Evolutionary conservation across 768 basidiomycete species (phyloP).

Genomic region (Ramaria rubella): DNA sequence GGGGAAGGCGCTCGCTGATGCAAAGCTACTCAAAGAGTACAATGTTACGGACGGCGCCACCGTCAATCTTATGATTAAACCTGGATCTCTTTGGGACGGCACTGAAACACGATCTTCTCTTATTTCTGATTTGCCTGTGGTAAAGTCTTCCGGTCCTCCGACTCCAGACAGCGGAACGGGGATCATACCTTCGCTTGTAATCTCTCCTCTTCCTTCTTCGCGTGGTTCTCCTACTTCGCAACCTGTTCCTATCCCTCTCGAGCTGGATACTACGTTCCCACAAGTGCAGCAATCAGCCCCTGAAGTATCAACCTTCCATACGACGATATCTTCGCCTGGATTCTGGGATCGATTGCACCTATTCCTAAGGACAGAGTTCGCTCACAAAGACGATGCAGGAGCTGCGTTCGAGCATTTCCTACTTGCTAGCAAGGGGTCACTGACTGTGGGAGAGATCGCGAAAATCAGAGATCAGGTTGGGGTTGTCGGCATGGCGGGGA

Average conservation of each 20-base stretch:
- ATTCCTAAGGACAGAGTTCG: slow-evolving; percentile 65
- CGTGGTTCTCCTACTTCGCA: slow-evolving; percentile 32
- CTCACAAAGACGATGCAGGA: slow-evolving; percentile 54
- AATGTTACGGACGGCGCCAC: slow-evolving; percentile 71
- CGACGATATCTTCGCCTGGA: slow-evolving; percentile 62
- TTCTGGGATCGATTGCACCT: slow-evolving; percentile 71
- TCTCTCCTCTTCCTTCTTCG: slow-evolving; percentile 52
- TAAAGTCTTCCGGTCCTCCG: slow-evolving; percentile 18
- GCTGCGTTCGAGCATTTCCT: slow-evolving; percentile 84
- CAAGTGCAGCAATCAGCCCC: slow-evolving; percentile 22
- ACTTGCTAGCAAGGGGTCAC: slow-evolving; percentile 66
- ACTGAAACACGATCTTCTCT: slow-evolving; percentile 3
- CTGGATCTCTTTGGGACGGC: slow-evolving; percentile 57
- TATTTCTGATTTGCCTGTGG: not conserved
- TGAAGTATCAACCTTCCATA: slow-evolving; percentile 47
- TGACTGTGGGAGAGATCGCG: slow-evolving; percentile 84
- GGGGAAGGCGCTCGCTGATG: slow-evolving; percentile 89
- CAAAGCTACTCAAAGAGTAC: slow-evolving; percentile 88
- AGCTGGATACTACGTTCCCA: slow-evolving; percentile 52
- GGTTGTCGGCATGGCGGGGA: slow-evolving; percentile 83
- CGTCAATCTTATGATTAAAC: slow-evolving; percentile 82
- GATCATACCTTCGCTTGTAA: slow-evolving; percentile 63
- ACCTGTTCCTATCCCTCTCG: slow-evolving; percentile 56
- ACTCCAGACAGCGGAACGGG: slow-evolving; percentile 30
- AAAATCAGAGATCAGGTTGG: slow-evolving; percentile 87